Evolutionary conservation across 129 eudicot genomes (phyloP).

Genomic region (Escallonia herrerae): DNA sequence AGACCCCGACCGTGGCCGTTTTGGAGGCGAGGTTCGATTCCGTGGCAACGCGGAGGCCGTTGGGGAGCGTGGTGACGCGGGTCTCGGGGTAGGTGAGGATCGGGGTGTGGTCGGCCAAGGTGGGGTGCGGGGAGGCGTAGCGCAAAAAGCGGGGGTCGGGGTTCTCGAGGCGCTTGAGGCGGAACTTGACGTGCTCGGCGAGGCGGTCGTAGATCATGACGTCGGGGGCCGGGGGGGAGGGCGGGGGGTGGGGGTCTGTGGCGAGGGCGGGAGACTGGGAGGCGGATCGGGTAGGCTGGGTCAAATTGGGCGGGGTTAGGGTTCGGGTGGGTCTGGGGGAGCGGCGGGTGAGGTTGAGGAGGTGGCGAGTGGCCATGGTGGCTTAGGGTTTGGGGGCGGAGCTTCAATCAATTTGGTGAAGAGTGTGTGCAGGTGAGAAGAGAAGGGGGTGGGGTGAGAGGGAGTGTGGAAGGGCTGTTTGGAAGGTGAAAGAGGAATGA

Average conservation of each 20-base stretch:
- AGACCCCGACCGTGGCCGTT: constrained; percentile 88
- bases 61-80: constrained; percentile 75
- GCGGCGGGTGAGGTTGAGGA: constrained; percentile 44
- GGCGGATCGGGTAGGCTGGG: constrained; percentile 19
- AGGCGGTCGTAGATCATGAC: constrained; percentile 85
- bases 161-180: constrained; percentile 49
- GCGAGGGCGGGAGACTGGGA: constrained; percentile 24
- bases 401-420: constrained; percentile 7
- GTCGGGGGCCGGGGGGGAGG: constrained; percentile 61
- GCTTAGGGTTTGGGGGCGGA: constrained; percentile 6
- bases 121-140: constrained; percentile 67
- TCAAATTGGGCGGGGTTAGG: constrained; percentile 2
- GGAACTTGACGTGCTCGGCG: constrained; percentile 55
- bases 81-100: constrained; percentile 70
- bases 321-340: constrained; percentile 6
- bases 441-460: constrained; percentile 7
- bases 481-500: too few species aligned
- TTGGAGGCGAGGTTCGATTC: constrained; percentile 53
- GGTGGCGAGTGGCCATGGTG: constrained; percentile 53
- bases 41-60: constrained; percentile 92
- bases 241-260: constrained; percentile 18
- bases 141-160: constrained; percentile 64
- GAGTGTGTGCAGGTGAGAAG: not conserved
- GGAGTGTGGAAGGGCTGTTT: not conserved
- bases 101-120: constrained; percentile 45